phyloP scores from a whole-genome alignment of 306 rosid species.

The Calophaca sinica region DNA sequence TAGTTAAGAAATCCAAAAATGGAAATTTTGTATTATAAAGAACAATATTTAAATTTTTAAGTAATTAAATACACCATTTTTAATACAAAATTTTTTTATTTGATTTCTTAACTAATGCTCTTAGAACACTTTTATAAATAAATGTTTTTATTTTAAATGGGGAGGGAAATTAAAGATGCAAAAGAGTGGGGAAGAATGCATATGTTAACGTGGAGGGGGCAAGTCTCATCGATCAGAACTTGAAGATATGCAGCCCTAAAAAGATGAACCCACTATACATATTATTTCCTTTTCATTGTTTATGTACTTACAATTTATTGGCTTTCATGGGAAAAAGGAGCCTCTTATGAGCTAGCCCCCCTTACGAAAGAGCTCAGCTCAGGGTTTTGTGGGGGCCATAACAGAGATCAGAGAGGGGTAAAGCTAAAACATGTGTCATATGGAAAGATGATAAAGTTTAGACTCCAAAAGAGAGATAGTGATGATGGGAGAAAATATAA shows the following conservation, averaged over 20 bases:
- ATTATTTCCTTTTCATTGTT: slow-evolving; percentile 52
- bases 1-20: too few species aligned
- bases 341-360: slow-evolving; percentile 34
- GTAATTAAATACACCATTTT: too few species aligned
- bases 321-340: slow-evolving; percentile 58
- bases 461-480: not conserved
- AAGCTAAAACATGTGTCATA: slow-evolving; percentile 45
- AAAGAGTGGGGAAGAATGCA: slow-evolving; percentile 41
- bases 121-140: too few species aligned
- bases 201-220: slow-evolving; percentile 68
- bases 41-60: too few species aligned
- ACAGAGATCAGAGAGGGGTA: not conserved
- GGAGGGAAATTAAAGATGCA: slow-evolving; percentile 11
- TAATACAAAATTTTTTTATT: too few species aligned
- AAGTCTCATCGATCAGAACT: slow-evolving; percentile 59
- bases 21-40: too few species aligned
- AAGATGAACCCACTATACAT: slow-evolving; percentile 64
- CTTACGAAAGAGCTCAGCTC: slow-evolving; percentile 48
- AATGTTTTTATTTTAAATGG: not conserved
- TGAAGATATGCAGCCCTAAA: slow-evolving; percentile 62
- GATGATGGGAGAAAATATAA: slow-evolving; percentile 10
- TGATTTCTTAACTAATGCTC: too few species aligned
- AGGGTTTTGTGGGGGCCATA: slow-evolving; percentile 59
- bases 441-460: slow-evolving; percentile 47
- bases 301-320: slow-evolving; percentile 33